Percentiles rank a stretch among this genome's conserved stretches.
Conservation (phyloP, 179 eudicot genomes). For the Silene coronaria region DNA sequence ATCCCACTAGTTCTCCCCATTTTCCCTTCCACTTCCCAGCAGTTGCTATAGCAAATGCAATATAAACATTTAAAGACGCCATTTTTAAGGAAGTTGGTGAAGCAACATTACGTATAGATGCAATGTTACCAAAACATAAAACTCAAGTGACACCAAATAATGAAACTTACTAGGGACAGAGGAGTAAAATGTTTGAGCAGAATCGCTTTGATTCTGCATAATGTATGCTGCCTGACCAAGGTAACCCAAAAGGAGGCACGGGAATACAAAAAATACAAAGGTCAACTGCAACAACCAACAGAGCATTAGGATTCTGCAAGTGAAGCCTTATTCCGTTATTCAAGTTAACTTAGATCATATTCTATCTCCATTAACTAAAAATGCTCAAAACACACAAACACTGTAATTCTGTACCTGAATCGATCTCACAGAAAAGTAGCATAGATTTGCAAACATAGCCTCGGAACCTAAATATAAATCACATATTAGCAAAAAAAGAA, state of each 20-base stretch:
- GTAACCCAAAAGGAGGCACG: slow-evolving; percentile 95
- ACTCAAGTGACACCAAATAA: neutral
- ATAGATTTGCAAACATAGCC: slow-evolving; percentile 99
- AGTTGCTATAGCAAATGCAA: neutral
- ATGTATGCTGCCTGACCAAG: slow-evolving; percentile 98
- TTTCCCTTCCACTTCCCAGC: neutral
- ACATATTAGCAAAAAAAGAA: slow-evolving; percentile 18
- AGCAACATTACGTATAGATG: neutral
- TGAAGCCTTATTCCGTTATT: neutral
- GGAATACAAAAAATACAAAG: slow-evolving; percentile 77
- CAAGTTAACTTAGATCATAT: neutral
- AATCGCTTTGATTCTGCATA: slow-evolving; percentile 63
- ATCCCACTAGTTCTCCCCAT: neutral
- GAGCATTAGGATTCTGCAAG: neutral
- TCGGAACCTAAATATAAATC: slow-evolving; percentile 67
- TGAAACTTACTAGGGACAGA: slow-evolving; percentile 71
- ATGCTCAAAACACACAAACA: slow-evolving; percentile 1
- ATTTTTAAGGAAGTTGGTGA: neutral
- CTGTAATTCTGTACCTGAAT: slow-evolving; percentile 58
- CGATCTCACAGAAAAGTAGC: slow-evolving; percentile 94
- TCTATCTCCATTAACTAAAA: neutral
- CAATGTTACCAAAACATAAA: neutral
- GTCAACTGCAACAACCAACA: slow-evolving; percentile 66
- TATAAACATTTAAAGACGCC: neutral
- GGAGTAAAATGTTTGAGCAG: slow-evolving; percentile 68